Evolutionary conservation across 2,329 filamentous ascomycete species (phyloP).

Genomic region (Atkinsonella texensis): DNA sequence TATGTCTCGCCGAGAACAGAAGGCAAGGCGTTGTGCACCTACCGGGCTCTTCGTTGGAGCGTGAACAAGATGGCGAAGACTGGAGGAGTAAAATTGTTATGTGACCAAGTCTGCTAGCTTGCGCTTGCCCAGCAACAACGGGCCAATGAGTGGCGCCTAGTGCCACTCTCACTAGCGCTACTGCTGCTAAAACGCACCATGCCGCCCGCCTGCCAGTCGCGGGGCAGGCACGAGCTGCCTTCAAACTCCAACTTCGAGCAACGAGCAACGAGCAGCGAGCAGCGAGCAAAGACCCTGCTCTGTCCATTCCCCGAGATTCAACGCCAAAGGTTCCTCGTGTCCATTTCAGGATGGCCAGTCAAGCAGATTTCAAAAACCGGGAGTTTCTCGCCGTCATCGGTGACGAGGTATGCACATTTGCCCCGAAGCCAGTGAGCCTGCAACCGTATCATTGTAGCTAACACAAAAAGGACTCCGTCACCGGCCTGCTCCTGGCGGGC

Average conservation of each 20-base stretch:
- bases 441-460: slow-evolving; percentile 11
- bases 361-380: slow-evolving; percentile 63
- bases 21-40: slow-evolving; percentile 1
- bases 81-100: slow-evolving; percentile 10
- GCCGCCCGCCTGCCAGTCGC: no score
- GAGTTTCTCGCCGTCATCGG: slow-evolving; percentile 97
- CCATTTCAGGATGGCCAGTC: slow-evolving; percentile 31
- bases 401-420: slow-evolving; percentile 59
- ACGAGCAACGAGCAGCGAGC: neutral
- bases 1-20: neutral
- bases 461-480: slow-evolving; percentile 72
- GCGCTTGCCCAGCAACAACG: neutral
- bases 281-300: neutral
- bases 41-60: neutral
- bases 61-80: neutral
- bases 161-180: neutral
- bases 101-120: neutral
- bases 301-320: slow-evolving; percentile 1
- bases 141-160: neutral
- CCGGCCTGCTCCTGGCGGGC: slow-evolving; percentile 85
- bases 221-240: neutral
- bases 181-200: neutral
- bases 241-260: neutral
- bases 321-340: neutral
- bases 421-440: neutral